A percentile compares a stretch with the other conserved stretches of the same genome.
phyloP scores from a whole-genome alignment of 2,329 filamentous ascomycete species.

The Pseudogymnoascus sp. region DNA sequence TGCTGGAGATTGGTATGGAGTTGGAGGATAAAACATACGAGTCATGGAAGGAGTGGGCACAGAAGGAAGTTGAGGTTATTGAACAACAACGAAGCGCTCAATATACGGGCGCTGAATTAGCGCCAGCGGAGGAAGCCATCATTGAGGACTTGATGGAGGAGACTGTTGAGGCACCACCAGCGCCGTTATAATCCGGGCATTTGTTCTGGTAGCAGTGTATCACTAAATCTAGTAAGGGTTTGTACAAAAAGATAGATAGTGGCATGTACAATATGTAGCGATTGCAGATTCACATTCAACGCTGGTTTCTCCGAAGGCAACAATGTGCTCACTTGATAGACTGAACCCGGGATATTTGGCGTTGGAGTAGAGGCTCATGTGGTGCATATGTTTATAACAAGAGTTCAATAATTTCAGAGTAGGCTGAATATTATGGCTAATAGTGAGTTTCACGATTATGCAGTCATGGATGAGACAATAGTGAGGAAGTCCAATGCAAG shows the following conservation, averaged over 20 bases:
- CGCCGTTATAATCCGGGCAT: neutral
- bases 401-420: neutral
- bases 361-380: neutral
- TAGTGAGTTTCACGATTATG: neutral
- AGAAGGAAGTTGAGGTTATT: constrained; percentile 37
- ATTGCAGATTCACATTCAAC: neutral
- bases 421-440: constrained; percentile 6
- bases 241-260: constrained; percentile 4
- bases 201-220: neutral
- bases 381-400: neutral
- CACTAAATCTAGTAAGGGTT: neutral
- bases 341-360: neutral
- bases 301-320: neutral
- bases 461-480: no score
- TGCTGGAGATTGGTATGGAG: constrained; percentile 69
- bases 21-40: constrained; percentile 77
- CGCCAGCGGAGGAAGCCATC: neutral
- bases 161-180: neutral
- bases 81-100: constrained; percentile 36
- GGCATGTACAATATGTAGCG: constrained; percentile 7
- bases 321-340: neutral
- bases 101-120: constrained; percentile 30
- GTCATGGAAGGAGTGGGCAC: constrained; percentile 77
- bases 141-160: neutral
- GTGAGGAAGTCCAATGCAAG: neutral